Evolutionary conservation across 306 rosid genomes (phyloP).

Genomic region (Prunus mira): DNA sequence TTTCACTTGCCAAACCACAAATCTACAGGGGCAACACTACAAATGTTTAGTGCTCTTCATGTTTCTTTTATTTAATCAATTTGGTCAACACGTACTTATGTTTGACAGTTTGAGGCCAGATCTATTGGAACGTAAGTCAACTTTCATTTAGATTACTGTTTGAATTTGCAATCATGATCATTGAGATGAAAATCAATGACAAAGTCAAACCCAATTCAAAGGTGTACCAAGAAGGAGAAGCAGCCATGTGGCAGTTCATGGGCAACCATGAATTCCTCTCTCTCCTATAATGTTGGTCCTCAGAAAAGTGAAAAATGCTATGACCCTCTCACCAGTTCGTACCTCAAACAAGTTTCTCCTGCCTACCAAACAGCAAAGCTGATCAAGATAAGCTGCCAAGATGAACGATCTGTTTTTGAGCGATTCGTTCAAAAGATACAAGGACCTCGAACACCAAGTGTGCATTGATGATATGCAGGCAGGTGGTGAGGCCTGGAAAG

Average conservation of each 20-base stretch:
- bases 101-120: not conserved
- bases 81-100: slow-evolving; percentile 7
- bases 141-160: not conserved
- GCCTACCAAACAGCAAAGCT: slow-evolving; percentile 6
- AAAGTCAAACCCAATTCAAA: not conserved
- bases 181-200: not conserved
- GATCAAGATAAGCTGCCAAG: slow-evolving; percentile 9
- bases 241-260: slow-evolving; percentile 9
- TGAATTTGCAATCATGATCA: not conserved
- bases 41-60: slow-evolving; percentile 11
- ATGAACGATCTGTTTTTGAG: slow-evolving; percentile 77
- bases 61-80: not conserved
- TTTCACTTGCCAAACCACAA: not conserved
- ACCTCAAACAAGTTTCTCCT: not conserved
- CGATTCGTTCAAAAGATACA: slow-evolving; percentile 49
- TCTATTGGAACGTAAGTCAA: not conserved
- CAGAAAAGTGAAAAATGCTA: not conserved
- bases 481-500: slow-evolving; percentile 49
- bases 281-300: not conserved
- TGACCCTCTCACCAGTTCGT: not conserved
- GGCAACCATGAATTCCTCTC: slow-evolving; percentile 10
- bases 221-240: not conserved
- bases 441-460: slow-evolving; percentile 53
- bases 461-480: slow-evolving; percentile 35
- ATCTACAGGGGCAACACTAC: not conserved